Base-by-base conservation (phyloP, 1,284 basidiomycete genomes). In the Ceratobasidium papillatum region DNA sequence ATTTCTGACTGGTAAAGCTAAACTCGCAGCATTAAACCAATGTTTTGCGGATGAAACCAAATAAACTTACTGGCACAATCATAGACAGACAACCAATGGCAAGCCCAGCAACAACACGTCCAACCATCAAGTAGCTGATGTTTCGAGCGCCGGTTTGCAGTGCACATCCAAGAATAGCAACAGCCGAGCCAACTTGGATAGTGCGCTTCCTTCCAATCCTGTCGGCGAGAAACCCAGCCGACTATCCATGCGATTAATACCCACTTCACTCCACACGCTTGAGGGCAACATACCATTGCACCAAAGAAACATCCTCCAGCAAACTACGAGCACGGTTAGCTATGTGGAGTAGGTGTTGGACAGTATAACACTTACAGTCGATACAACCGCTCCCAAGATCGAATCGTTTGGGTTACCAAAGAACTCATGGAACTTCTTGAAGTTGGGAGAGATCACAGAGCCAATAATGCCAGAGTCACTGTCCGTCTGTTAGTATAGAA, bases 121-220 rank as follows among this genome's bases (percentile, higher is more conserved):
- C 84, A 47, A 79, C 82, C 59, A 82, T 82, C 71, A 85, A 77
- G 78, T 80, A 81, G 7, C 74, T 78, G 7, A 79, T 76, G 64
- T 81, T 80, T 36, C 78, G 75, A 0, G 80, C 78, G 2, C 77
- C 82, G 0, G 80, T 78, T 75, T 82, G 81, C 38, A 82, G 61
- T 7, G 79, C 65, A 51, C 80, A 81, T 1, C 80, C 80, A 38
- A 81, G 61, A 7, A 79, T 71, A 14, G 78, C 79, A 56, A 81
- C 79, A 22, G 78, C 9, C 17, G 77, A 74, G 36, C 80, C 80
- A 43, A 80, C 59, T 76, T 80, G 80, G 63, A 82, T 82, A 1
- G 79, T 80, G n/a, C 79, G 69, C 59, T 81, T 80, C 58, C 81
- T 74, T 0, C 81, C 81, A 49, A 80, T 51, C 32, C 76, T 74